Percentiles rank a stretch among this genome's conserved stretches.
These are phyloP conservation scores for Pythium plurisporium DNA, from an alignment of 352 stramenopile genomes.

Conservation along the genomic window DNA sequence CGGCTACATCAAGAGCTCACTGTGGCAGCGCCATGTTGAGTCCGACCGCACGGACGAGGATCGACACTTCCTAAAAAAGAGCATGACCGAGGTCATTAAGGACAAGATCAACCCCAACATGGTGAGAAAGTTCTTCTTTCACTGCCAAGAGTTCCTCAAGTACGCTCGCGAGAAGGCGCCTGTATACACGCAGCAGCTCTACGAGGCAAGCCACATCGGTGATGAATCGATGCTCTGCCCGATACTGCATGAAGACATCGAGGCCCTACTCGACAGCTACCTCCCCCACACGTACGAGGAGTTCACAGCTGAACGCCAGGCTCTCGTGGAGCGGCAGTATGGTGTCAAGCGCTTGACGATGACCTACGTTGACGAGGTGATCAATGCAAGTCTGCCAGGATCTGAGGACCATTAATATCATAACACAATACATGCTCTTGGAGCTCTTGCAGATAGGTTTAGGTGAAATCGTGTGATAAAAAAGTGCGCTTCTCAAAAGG, in stretches of 20 bases:
- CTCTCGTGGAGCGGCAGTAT: neutral
- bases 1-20: neutral
- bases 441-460: too few species aligned
- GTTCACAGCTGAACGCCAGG: neutral
- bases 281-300: neutral
- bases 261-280: neutral
- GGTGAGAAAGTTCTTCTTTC: neutral
- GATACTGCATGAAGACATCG: neutral
- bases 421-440: too few species aligned
- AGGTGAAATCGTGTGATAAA: too few species aligned
- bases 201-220: neutral
- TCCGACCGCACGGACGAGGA: neutral
- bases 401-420: too few species aligned
- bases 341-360: too few species aligned
- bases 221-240: neutral
- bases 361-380: too few species aligned
- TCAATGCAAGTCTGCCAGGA: too few species aligned
- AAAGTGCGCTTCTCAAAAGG: too few species aligned
- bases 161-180: neutral
- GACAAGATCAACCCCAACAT: neutral
- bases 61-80: neutral
- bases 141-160: neutral
- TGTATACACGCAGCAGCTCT: neutral
- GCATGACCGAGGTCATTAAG: neutral
- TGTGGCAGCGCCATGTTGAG: neutral